Evolutionary conservation across 192 early-diverging fungal species (phyloP), one percentile per base, ranked within the genome.

Genomic region (Coemansia sp.): DNA sequence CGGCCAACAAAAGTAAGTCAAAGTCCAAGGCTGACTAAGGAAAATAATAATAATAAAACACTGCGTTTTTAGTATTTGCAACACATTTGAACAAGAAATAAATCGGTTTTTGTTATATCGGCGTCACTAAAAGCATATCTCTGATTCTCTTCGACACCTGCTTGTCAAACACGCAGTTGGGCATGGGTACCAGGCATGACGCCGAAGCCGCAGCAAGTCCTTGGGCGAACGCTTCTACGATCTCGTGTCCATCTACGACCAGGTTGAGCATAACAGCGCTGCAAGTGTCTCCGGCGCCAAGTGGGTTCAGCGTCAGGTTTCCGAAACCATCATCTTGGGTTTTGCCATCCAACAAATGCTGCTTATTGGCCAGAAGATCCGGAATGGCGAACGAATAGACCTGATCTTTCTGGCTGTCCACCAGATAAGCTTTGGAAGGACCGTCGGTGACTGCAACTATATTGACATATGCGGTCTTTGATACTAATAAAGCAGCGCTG

Each of bases 191-290:
- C 54, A 81, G 57, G 30, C 78, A 81, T 2, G 78, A 81, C 1
- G 78, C 78, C 42, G 78, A 69, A 10, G 78, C 78, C 14, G 78
- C 78, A 0, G 78, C 69, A 49, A 75, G 55, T 8, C 78, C 78
- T 34, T 64, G 66, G n/a, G 78, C 78, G 72, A 81, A 81, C 10
- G 72, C 68, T 14, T 71, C 69, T 28, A 67, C 56, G 3, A 56
- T 40, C 10, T 49, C n/a, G 25, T 25, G 42, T 16, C 58, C 64
- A 22, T 74, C 68, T 3, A 80, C 12, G 16, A 71, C 18, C 4
- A 48, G 34, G 64, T 68, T 75, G n/a, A 81, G 52, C 69, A 75
- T 72, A 2, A 75, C 70, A 0, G 72, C 72, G 55, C 73, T 81
- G 30, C 70, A 68, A 4, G 76, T 77, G 45, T 77, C 76, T 33